Percentiles rank a stretch among this genome's conserved stretches.
Evolutionary conservation across 2,329 filamentous ascomycete genomes (phyloP).

Genomic region (Phialemonium atrogriseum): DNA sequence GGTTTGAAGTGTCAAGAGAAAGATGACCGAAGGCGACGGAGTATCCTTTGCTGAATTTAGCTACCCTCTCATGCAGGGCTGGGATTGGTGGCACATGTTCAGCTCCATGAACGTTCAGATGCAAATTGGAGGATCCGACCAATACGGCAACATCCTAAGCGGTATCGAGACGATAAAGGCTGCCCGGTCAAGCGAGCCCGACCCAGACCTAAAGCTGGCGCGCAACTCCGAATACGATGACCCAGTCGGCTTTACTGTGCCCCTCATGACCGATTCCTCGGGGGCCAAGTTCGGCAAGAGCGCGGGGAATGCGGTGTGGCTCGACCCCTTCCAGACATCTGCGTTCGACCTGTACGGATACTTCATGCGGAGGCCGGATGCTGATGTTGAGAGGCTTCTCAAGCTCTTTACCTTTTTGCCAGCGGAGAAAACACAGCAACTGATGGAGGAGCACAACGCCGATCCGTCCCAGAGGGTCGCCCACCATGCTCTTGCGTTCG

Average conservation of each 20-base stretch:
- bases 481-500: constrained; percentile 74
- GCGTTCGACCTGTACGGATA: constrained; percentile 86
- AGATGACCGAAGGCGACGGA: constrained; percentile 77
- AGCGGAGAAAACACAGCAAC: constrained; percentile 51
- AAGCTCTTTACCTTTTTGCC: constrained; percentile 89
- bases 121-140: constrained; percentile 91
- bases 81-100: constrained; percentile 94
- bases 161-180: constrained; percentile 80
- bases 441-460: constrained; percentile 59
- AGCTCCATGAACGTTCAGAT: constrained; percentile 59
- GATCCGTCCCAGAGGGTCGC: constrained; percentile 67
- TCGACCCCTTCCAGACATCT: constrained; percentile 72
- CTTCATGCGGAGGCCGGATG: constrained; percentile 75
- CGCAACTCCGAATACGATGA: constrained; percentile 33
- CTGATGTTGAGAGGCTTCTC: constrained; percentile 71
- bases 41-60: constrained; percentile 92
- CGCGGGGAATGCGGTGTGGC: constrained; percentile 88
- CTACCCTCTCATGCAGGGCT: constrained; percentile 89
- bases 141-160: constrained; percentile 91
- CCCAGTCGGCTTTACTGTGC: constrained; percentile 83
- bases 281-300: constrained; percentile 94
- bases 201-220: constrained; percentile 31
- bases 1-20: constrained; percentile 60
- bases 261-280: constrained; percentile 74
- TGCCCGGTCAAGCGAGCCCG: constrained; percentile 51